Conservation (phyloP, 1,284 basidiomycete species). For the Ganoderma sp. region DNA sequence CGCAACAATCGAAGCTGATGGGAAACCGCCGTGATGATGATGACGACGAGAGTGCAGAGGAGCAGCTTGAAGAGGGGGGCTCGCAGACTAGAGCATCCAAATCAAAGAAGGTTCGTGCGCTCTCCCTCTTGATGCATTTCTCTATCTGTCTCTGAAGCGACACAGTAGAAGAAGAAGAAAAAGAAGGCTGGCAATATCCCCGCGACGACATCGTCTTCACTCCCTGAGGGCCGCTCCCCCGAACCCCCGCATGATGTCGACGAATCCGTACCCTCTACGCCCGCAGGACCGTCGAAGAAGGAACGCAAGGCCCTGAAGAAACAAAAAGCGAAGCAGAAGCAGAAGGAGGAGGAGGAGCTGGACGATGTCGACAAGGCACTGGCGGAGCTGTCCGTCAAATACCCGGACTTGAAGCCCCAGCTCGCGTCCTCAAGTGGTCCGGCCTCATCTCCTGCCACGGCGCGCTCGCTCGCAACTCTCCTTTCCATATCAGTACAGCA, state of each 20-base stretch:
- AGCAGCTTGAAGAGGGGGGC: slow-evolving; percentile 34
- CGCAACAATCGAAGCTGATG: slow-evolving; percentile 26
- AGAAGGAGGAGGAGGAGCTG: slow-evolving; percentile 49
- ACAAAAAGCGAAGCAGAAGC: slow-evolving; percentile 60
- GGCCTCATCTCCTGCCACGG: too few relatives aligned
- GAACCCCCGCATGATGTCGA: slow-evolving; percentile 1
- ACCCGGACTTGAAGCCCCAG: too few relatives aligned
- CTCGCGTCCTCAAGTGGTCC: too few relatives aligned
- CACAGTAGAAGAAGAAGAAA: slow-evolving; percentile 52
- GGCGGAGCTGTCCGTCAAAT: too few relatives aligned
- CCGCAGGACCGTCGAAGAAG: slow-evolving; percentile 38
- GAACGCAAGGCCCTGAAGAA: slow-evolving; percentile 60
- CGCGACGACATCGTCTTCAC: slow-evolving; percentile 23
- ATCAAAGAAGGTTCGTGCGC: slow-evolving; percentile 52
- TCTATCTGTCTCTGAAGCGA: neutral
- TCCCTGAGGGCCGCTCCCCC: slow-evolving; percentile 8
- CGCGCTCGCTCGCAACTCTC: slow-evolving; percentile 41
- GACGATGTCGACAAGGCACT: too few relatives aligned
- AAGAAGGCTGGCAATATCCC: slow-evolving; percentile 42
- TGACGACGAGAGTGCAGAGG: slow-evolving; percentile 43
- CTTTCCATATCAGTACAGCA: slow-evolving; percentile 78
- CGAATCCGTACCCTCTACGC: slow-evolving; percentile 34
- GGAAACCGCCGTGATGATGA: slow-evolving; percentile 45
- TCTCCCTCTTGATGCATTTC: neutral
- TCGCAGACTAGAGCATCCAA: slow-evolving; percentile 39